Percentiles rank a stretch among this genome's conserved stretches.
phyloP scores from a whole-genome alignment of 2,329 filamentous ascomycete genomes.

The Colletotrichum navitas region DNA sequence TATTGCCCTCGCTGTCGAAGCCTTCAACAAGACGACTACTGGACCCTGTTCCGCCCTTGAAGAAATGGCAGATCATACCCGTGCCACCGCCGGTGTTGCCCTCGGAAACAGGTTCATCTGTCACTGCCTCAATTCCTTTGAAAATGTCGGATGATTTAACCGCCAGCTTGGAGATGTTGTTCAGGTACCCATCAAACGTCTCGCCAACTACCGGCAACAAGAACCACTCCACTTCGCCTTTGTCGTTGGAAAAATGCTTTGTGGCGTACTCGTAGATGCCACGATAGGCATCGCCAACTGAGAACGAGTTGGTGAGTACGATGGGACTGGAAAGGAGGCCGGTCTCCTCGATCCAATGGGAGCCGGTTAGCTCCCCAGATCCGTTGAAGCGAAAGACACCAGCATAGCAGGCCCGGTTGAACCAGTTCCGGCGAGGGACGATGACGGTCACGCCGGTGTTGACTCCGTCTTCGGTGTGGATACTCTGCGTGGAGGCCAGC shows the following conservation, averaged over 20 bases:
- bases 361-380: conserved; percentile 72
- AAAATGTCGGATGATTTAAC: conserved; percentile 67
- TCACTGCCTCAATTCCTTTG: conserved; percentile 64
- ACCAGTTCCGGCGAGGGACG: conserved; percentile 60
- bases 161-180: conserved; percentile 67
- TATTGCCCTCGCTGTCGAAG: conserved; percentile 49
- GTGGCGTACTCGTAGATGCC: conserved; percentile 70
- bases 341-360: conserved; percentile 72
- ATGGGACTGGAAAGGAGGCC: conserved; percentile 71
- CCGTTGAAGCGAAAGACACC: conserved; percentile 74
- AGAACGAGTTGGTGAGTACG: conserved; percentile 69
- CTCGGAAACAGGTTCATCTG: conserved; percentile 66
- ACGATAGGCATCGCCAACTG: conserved; percentile 69
- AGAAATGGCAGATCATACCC: conserved; percentile 75
- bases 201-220: conserved; percentile 71
- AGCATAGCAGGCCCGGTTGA: conserved; percentile 59
- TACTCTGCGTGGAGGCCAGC: conserved; percentile 59
- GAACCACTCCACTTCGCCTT: conserved; percentile 64
- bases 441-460: conserved; percentile 66
- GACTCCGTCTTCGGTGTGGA: conserved; percentile 53
- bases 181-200: conserved; percentile 73
- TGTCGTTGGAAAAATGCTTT: conserved; percentile 56
- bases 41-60: conserved; percentile 76
- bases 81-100: conserved; percentile 76
- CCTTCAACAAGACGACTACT: conserved; percentile 69